Percentiles rank a stretch among this genome's conserved stretches.
Conservation (phyloP, 345 rosid genomes). For the Citrus inodora region DNA sequence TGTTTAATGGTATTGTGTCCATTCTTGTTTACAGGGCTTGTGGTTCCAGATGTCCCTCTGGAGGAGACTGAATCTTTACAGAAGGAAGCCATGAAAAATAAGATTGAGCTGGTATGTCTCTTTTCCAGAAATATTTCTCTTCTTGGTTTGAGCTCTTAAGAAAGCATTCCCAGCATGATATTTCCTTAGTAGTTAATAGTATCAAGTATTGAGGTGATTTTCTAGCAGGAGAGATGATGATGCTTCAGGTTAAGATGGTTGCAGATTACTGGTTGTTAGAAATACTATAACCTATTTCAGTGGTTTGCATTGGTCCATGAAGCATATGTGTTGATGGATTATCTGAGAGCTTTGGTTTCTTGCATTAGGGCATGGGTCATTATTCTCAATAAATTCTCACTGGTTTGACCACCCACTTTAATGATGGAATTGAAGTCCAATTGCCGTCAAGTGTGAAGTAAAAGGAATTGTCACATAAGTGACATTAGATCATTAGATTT, state of each 20-base stretch:
- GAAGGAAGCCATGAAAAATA: slow-evolving; percentile 63
- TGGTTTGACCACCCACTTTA: not conserved
- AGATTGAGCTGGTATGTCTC: slow-evolving; percentile 65
- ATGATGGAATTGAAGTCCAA: not conserved
- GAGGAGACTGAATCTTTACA: slow-evolving; percentile 85
- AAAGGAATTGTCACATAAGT: not conserved
- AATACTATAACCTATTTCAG: not conserved
- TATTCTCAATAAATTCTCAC: not conserved
- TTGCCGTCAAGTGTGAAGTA: not conserved
- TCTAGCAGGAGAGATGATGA: not conserved
- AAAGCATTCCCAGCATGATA: not conserved
- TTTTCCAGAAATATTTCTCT: not conserved
- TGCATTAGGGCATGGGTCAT: not conserved
- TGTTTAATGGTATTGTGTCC: not conserved
- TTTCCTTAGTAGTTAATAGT: not conserved
- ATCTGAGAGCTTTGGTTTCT: not conserved
- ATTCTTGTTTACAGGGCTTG: slow-evolving; percentile 54
- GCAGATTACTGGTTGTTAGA: not conserved
- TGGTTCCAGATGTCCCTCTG: slow-evolving; percentile 93
- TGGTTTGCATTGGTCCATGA: slow-evolving; percentile 1
- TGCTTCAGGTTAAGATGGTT: not conserved
- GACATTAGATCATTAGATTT: not conserved
- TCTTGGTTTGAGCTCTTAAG: not conserved
- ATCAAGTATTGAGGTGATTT: not conserved
- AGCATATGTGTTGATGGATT: not conserved